Evolutionary conservation across 768 basidiomycete species (phyloP).

Genomic region (Leccinum rimulosum): DNA sequence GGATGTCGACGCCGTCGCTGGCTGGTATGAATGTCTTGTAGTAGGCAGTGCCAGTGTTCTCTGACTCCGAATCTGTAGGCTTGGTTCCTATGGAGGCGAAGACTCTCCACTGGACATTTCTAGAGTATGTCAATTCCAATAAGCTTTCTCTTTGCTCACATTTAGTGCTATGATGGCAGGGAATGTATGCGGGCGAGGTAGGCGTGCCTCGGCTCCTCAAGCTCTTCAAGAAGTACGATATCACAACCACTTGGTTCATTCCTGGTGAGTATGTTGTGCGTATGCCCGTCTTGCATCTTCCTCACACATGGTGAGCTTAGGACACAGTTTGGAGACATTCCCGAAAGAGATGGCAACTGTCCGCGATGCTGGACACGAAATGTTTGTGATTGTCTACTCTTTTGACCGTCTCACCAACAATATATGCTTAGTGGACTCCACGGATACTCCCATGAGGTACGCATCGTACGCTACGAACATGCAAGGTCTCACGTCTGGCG

Average conservation of each 20-base stretch:
- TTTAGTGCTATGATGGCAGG: conserved; percentile 29
- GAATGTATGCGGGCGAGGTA: conserved; percentile 76
- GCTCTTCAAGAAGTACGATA: conserved; percentile 67
- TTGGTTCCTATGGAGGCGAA: conserved; percentile 75
- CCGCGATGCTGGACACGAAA: conserved; percentile 71
- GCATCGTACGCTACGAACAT: background rate
- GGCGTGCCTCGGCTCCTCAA: conserved; percentile 67
- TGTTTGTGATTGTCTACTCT: conserved; percentile 35
- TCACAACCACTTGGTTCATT: conserved; percentile 73
- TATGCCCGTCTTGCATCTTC: background rate
- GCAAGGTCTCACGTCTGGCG: background rate
- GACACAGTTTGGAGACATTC: conserved; percentile 75
- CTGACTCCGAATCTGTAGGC: conserved; percentile 36
- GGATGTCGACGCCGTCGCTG: conserved; percentile 76
- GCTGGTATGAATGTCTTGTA: conserved; percentile 45
- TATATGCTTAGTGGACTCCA: conserved; percentile 50
- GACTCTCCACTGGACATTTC: conserved; percentile 70
- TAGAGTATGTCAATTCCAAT: conserved; percentile 34
- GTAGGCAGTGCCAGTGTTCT: background rate
- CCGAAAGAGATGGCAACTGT: conserved; percentile 67
- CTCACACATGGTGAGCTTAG: conserved; percentile 27
- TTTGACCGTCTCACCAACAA: background rate
- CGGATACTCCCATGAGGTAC: conserved; percentile 69
- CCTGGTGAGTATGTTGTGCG: conserved; percentile 42
- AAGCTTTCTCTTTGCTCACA: background rate